Base-by-base conservation (phyloP, 2,329 filamentous ascomycete species). In the Neonectria hederae region DNA sequence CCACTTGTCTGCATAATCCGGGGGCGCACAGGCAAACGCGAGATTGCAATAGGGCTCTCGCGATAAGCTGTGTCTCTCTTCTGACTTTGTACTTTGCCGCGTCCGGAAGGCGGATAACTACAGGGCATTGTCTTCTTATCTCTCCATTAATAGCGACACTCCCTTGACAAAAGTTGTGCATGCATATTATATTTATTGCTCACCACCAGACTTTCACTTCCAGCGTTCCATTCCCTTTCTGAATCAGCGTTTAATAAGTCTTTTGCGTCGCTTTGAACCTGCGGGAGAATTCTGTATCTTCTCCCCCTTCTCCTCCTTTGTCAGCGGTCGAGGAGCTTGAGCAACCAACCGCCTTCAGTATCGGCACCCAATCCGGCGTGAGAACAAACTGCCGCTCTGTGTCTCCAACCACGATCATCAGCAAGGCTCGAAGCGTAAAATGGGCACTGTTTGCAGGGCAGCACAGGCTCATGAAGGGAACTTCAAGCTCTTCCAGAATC, bases 361-460 rank as follows among this genome's bases (percentile, higher is more conserved):
- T 30, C 32, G 55, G 35, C 13, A 30, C 28, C 55, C 45, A 59
- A 32, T 30, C 10, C 24, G 55, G 55, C 8, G 17, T 28, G 3
- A 38, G 17, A 11, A 38, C 13, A 11, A 58, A 51, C 17, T 51
- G 55, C 21, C 19, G 45, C 45, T 51, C 55, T 17, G n/a, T 38
- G 49, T 59, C 57, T 8, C 49, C 28, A 3, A 54, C 58, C 22
- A n/a, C 32, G 10, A 55, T 49, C 42, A 48, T 49, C 14, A 61
- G 51, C 7, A 68, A 51, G 19, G 63, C 67, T 21, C 65, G 66
- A 10, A 75, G 66, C 4, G 53, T 62, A 8, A 72, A 69, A 26
- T 72, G 69, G 9, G 73, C 72, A 51, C 74, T 70, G 22, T 75
- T 76, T 1, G 72, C 71, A 5, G 72, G 71, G 3, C 62, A 42